Base-by-base conservation (phyloP, 495 filamentous ascomycete species). In the Astrothelium macrocarpum region DNA sequence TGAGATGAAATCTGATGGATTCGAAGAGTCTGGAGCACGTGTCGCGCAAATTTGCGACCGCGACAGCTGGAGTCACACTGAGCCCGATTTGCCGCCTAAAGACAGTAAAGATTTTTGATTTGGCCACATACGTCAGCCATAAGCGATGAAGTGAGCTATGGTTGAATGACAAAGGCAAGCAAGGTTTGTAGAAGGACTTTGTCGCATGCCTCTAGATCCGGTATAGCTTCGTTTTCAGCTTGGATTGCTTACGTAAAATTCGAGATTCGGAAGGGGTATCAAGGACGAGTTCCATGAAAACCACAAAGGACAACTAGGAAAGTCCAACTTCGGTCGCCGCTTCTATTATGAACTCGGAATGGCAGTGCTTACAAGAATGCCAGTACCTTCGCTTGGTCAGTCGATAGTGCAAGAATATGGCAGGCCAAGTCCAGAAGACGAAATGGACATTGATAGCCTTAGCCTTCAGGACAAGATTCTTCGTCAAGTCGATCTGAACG, bases 401-500 rank as follows among this genome's bases (percentile, higher is more conserved):
- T 56, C 49, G 2, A 56, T 56, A 56, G 49, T 56, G 25, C 49
- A 56, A 29, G 49, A 56, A 20, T 56, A 56, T 56, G 59, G 59
- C 3, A n/a, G 32, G 32, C 59, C 59, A 12, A 60, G 32, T 39
- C 59, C 59, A 11, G 59, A 39, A 43, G 59, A 25, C 31, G 59
- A 60, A 23, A 36, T 60, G 59, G 59, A 60, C 59, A 28, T 60
- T 28, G 59, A 60, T 14, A 29, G 59, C 29, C 39, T 39, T 7
- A 36, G 18, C 20, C 59, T 60, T 39, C 59, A 60, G 25, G 59
- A 59, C 26, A 64, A 64, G 49, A 84, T 88, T 71, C 80, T 83
- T 66, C 74, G 80, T 61, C 81, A 87, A 70, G 86, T 88, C 36
- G 80, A 87, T 64, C 80, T 84, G 65, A 87, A 90, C 79, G 84